phyloP scores from a whole-genome alignment of 805 yeast species.

The Lipomyces kockii region DNA sequence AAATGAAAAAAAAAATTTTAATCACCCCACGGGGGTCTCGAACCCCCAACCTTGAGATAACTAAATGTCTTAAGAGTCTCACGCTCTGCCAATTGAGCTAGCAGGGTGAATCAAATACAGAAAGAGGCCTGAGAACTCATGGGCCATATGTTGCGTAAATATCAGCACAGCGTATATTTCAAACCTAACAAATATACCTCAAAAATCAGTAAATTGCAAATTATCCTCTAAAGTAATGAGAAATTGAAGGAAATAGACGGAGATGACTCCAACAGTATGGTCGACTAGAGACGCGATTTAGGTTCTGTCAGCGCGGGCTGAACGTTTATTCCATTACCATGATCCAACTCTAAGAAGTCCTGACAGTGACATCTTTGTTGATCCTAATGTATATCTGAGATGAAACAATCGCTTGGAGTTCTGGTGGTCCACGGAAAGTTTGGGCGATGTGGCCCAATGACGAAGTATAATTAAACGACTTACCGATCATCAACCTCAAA shows the following conservation, averaged over 20 bases:
- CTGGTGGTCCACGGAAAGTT: background rate
- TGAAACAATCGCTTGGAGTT: background rate
- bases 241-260: too few relatives aligned
- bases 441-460: background rate
- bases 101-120: background rate
- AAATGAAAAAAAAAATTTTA: too few relatives aligned
- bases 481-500: background rate
- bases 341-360: too few relatives aligned
- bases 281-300: too few relatives aligned
- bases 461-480: background rate
- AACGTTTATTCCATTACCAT: too few relatives aligned
- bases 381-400: background rate
- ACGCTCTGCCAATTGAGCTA: conserved; percentile 18
- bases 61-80: conserved; percentile 18
- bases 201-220: too few relatives aligned
- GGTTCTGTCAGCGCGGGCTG: too few relatives aligned
- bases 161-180: too few relatives aligned
- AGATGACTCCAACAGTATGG: too few relatives aligned
- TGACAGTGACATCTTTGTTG: background rate
- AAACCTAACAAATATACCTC: too few relatives aligned
- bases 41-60: conserved; percentile 17
- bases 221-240: too few relatives aligned
- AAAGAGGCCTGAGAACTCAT: background rate
- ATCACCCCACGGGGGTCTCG: conserved; percentile 17
- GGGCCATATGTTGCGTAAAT: too few relatives aligned